phyloP scores from a whole-genome alignment of 2,329 filamentous ascomycete genomes.

The Colletotrichum australisinense region DNA sequence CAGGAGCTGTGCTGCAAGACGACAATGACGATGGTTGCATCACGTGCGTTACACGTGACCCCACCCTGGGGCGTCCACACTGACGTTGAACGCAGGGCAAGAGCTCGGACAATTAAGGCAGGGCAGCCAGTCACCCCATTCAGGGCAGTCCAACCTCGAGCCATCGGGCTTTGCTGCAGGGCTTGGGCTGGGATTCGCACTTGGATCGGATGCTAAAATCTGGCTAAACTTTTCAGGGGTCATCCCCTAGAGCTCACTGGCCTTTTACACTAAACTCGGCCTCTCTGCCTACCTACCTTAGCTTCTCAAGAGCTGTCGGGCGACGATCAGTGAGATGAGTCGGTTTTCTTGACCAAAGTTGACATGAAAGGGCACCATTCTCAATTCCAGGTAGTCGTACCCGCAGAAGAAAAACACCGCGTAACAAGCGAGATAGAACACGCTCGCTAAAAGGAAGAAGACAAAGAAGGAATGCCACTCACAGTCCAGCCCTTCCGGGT shows the following conservation, averaged over 20 bases:
- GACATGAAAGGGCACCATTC: too few species aligned
- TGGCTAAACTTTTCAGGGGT: constrained; percentile 27
- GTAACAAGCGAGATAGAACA: background rate
- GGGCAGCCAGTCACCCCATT: background rate
- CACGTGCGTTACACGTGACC: constrained; percentile 33
- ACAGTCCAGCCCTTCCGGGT: background rate
- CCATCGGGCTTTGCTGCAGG: constrained; percentile 21
- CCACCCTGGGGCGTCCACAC: constrained; percentile 13
- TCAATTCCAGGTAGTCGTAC: too few species aligned
- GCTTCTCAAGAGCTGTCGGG: background rate
- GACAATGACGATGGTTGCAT: background rate
- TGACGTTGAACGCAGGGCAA: constrained; percentile 6
- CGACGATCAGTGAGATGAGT: too few species aligned
- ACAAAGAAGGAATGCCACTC: background rate
- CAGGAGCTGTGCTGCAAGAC: background rate
- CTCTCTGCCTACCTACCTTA: background rate
- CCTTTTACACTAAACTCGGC: background rate
- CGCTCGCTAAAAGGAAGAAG: background rate
- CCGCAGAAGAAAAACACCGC: background rate
- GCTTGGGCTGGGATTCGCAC: constrained; percentile 19
- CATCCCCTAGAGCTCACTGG: constrained; percentile 19
- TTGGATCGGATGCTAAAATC: constrained; percentile 22
- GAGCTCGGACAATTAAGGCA: background rate
- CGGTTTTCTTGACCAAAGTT: background rate
- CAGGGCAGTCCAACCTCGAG: background rate